Conservation (phyloP, 2,329 filamentous ascomycete species). For the Microthyrium microscopicum region DNA sequence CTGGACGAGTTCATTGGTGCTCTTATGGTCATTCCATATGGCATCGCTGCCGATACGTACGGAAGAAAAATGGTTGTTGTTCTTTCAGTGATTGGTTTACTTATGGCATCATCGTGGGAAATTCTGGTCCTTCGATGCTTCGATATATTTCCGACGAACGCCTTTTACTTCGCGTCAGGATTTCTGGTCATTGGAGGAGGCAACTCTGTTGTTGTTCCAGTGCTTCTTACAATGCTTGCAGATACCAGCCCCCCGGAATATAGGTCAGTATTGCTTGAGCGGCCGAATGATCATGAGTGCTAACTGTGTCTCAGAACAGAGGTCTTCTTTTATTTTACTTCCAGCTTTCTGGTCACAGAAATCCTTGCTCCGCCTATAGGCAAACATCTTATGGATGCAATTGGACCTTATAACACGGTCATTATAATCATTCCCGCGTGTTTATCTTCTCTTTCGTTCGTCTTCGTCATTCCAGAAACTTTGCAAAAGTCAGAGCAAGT, state of each 20-base stretch:
- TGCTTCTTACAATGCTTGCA: conserved; percentile 1
- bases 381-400: background rate
- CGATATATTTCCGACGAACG: background rate
- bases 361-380: conserved; percentile 3
- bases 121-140: background rate
- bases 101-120: background rate
- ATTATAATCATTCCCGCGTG: background rate
- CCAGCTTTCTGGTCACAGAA: background rate
- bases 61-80: background rate
- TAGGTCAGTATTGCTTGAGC: background rate
- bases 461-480: background rate
- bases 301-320: background rate
- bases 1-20: background rate
- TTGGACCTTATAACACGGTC: background rate
- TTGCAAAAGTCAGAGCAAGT: background rate
- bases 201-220: background rate
- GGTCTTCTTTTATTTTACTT: conserved; percentile 3
- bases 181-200: conserved; percentile 2
- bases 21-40: background rate
- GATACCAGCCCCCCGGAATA: background rate
- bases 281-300: background rate
- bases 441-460: background rate
- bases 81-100: background rate
- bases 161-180: background rate
- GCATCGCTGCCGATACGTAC: background rate